Conservation (phyloP, 352 stramenopile genomes). For the Thalassiosira hispida region DNA sequence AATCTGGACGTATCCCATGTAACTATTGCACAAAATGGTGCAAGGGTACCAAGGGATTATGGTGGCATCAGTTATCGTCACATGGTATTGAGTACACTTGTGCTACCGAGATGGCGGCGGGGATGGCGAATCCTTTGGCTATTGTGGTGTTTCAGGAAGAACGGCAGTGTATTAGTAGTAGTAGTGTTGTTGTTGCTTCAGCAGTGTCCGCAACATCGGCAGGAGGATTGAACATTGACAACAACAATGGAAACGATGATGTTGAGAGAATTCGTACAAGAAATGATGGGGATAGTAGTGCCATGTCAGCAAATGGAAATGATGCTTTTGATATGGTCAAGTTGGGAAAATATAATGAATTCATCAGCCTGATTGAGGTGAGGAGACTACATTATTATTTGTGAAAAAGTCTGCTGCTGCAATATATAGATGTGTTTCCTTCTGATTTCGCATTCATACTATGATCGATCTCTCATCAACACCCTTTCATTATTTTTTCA, state of each 20-base stretch:
- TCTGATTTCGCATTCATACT: no score
- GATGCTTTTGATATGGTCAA: constrained; percentile 57
- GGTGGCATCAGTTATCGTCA: constrained; percentile 74
- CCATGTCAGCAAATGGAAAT: constrained; percentile 10
- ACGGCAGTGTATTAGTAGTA: neutral
- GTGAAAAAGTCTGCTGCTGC: neutral
- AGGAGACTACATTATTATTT: constrained; percentile 6
- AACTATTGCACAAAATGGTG: constrained; percentile 72
- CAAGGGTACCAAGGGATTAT: constrained; percentile 77
- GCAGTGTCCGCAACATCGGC: no score
- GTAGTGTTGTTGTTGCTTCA: no score
- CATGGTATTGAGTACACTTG: constrained; percentile 65
- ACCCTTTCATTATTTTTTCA: neutral
- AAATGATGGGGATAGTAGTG: no score
- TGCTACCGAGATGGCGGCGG: constrained; percentile 44
- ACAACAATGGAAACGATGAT: no score
- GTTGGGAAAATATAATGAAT: constrained; percentile 28
- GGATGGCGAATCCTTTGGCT: constrained; percentile 39
- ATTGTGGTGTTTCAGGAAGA: constrained; percentile 56
- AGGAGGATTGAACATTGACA: no score
- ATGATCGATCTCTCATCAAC: neutral
- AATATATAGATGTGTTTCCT: no score
- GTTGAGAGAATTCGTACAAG: no score
- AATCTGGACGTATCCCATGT: constrained; percentile 65
- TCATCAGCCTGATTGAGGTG: constrained; percentile 41